Conservation (phyloP, 176 grass and related monocot genomes). For the Melocanna baccifera region DNA sequence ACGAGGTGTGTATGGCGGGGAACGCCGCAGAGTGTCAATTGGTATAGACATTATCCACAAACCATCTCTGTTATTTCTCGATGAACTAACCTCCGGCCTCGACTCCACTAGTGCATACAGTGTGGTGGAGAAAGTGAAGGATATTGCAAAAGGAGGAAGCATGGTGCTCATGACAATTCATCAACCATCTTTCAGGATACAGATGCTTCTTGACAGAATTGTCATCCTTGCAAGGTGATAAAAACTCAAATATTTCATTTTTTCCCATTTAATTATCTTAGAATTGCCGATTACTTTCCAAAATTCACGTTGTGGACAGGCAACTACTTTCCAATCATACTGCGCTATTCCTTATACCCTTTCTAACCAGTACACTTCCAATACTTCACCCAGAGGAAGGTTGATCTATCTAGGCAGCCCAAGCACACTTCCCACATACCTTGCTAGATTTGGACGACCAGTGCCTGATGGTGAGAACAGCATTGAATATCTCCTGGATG, state of each 20-base stretch:
- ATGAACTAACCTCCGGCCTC: constrained; percentile 74
- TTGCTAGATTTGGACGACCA: constrained; percentile 51
- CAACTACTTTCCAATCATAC: background rate
- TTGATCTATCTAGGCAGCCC: constrained; percentile 60
- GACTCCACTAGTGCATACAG: constrained; percentile 68
- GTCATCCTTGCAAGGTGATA: constrained; percentile 69
- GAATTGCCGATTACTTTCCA: background rate
- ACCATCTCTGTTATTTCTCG: constrained; percentile 63
- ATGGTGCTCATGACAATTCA: constrained; percentile 90
- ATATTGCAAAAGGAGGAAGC: constrained; percentile 66
- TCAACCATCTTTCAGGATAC: constrained; percentile 87
- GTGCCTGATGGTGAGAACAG: constrained; percentile 72
- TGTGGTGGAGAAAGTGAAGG: constrained; percentile 71
- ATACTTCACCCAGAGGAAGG: constrained; percentile 44
- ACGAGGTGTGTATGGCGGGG: constrained; percentile 57
- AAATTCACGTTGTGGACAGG: background rate
- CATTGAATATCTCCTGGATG: constrained; percentile 72
- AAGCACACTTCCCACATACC: constrained; percentile 41
- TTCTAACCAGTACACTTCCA: constrained; percentile 11
- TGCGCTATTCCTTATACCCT: background rate
- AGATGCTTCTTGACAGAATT: constrained; percentile 70
- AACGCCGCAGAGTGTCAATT: constrained; percentile 65
- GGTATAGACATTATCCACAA: constrained; percentile 68
- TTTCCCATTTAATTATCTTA: background rate
- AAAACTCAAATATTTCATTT: background rate